Percentiles rank a stretch among this genome's conserved stretches.
phyloP scores from a whole-genome alignment of 2,329 filamentous ascomycete species.

The Aureobasidium sp. region DNA sequence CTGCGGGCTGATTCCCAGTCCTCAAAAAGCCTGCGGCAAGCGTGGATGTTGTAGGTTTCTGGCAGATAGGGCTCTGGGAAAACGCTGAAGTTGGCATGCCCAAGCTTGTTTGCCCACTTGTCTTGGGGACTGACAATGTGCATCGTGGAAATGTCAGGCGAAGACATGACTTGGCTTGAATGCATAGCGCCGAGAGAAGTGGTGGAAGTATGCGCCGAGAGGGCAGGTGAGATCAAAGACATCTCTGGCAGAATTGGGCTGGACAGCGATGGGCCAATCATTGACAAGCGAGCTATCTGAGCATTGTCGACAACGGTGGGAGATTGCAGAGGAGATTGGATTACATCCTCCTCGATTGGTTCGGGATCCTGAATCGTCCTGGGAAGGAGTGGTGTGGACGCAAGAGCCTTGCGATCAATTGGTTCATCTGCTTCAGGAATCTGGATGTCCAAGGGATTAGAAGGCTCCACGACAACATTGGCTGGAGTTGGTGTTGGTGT shows the following conservation, averaged over 20 bases:
- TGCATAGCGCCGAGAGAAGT: conserved; percentile 60
- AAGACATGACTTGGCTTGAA: conserved; percentile 41
- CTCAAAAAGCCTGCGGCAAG: conserved; percentile 58
- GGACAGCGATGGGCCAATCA: conserved; percentile 24
- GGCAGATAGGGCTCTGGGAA: conserved; percentile 72
- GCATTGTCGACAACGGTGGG: conserved; percentile 63
- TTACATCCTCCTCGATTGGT: conserved; percentile 44
- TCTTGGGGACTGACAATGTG: conserved; percentile 61
- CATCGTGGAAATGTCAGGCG: conserved; percentile 55
- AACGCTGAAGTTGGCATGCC: conserved; percentile 91
- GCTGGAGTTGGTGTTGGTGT: conserved; percentile 28
- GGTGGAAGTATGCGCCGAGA: conserved; percentile 70
- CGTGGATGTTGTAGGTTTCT: conserved; percentile 48
- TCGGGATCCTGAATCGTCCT: conserved; percentile 61
- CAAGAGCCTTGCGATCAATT: conserved; percentile 52
- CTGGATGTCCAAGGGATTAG: conserved; percentile 21
- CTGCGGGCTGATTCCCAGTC: conserved; percentile 78
- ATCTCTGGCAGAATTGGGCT: conserved; percentile 42
- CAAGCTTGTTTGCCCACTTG: conserved; percentile 76
- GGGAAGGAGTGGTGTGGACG: conserved; percentile 77
- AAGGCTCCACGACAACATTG: conserved; percentile 19
- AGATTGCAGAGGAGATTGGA: conserved; percentile 79
- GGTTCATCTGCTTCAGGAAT: conserved; percentile 36
- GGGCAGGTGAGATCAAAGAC: conserved; percentile 55
- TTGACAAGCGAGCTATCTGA: conserved; percentile 28